These are phyloP conservation scores for Collybia mongolica DNA, from an alignment of 768 basidiomycete species.

Conservation along the genomic window DNA sequence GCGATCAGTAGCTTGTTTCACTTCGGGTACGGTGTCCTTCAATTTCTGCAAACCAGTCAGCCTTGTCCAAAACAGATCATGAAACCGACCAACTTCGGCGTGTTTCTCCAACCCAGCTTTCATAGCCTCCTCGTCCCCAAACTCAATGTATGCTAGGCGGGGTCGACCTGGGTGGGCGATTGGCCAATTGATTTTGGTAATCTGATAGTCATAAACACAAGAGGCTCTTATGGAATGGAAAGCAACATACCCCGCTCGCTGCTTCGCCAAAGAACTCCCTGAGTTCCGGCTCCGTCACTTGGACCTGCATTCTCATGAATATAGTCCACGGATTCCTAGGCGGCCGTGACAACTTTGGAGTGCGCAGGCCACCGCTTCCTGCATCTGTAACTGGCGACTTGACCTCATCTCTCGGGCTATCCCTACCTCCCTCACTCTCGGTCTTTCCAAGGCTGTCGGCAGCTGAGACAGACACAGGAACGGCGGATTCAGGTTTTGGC, in stretches of 20 bases:
- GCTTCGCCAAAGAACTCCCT: constrained; percentile 77
- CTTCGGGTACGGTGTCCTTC: constrained; percentile 62
- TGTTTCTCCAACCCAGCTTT: constrained; percentile 75
- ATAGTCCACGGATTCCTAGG: constrained; percentile 81
- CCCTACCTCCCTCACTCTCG: background rate
- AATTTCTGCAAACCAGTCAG: constrained; percentile 52
- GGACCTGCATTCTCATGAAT: constrained; percentile 65
- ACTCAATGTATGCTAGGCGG: constrained; percentile 84
- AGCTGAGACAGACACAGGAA: constrained; percentile 20
- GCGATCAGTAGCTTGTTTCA: constrained; percentile 69
- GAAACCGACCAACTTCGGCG: constrained; percentile 51
- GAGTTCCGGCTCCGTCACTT: constrained; percentile 62
- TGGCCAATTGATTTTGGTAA: constrained; percentile 68
- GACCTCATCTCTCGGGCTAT: constrained; percentile 30
- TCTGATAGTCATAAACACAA: constrained; percentile 33
- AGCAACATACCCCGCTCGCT: constrained; percentile 49
- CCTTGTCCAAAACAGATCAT: constrained; percentile 1
- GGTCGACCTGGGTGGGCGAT: constrained; percentile 43
- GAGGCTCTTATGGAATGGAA: background rate
- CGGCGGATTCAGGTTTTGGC: constrained; percentile 26
- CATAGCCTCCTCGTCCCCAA: constrained; percentile 86
- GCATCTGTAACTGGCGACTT: constrained; percentile 57
- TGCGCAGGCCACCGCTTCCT: constrained; percentile 60
- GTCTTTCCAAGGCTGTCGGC: background rate
- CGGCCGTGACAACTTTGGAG: constrained; percentile 65